Conservation (phyloP, 164 flowering plant species). For the Echeveria elegans region DNA sequence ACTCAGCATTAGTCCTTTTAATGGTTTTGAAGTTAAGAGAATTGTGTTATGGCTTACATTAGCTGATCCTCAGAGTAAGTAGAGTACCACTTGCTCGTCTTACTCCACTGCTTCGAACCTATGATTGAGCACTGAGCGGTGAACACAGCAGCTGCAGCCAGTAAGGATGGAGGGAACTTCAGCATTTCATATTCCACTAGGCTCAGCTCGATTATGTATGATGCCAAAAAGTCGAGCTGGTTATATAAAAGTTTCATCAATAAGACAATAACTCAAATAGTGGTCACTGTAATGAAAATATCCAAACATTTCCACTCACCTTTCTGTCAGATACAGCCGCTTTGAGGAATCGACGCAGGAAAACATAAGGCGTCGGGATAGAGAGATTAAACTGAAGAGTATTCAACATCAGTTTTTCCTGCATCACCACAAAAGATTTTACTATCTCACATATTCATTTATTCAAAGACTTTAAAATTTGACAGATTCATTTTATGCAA, state of each 20-base stretch:
- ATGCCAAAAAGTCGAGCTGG: conserved; percentile 74
- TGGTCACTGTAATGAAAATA: too few relatives aligned
- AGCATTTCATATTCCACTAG: conserved; percentile 80
- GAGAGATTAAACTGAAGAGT: conserved; percentile 65
- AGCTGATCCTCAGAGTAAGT: conserved; percentile 49
- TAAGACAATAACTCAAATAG: too few relatives aligned
- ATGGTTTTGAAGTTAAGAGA: too few relatives aligned
- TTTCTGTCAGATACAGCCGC: conserved; percentile 64
- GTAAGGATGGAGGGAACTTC: conserved; percentile 58
- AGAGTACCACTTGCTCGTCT: conserved; percentile 42
- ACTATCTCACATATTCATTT: too few relatives aligned
- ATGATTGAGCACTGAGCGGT: conserved; percentile 61
- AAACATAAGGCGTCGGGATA: conserved; percentile 72
- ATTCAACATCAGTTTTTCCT: conserved; percentile 76
- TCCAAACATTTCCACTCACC: conserved; percentile 25
- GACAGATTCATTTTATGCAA: neutral
- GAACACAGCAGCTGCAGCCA: conserved; percentile 83
- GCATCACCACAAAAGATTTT: conserved; percentile 13
- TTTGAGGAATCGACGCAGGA: conserved; percentile 74
- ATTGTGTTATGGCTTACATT: conserved; percentile 26
- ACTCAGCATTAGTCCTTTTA: too few relatives aligned
- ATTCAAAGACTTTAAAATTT: too few relatives aligned
- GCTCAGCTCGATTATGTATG: conserved; percentile 72
- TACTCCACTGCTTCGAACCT: conserved; percentile 42
- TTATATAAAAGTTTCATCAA: neutral